Conservation (phyloP, 2,329 filamentous ascomycete genomes). For the Scedosporium aurantiacum region DNA sequence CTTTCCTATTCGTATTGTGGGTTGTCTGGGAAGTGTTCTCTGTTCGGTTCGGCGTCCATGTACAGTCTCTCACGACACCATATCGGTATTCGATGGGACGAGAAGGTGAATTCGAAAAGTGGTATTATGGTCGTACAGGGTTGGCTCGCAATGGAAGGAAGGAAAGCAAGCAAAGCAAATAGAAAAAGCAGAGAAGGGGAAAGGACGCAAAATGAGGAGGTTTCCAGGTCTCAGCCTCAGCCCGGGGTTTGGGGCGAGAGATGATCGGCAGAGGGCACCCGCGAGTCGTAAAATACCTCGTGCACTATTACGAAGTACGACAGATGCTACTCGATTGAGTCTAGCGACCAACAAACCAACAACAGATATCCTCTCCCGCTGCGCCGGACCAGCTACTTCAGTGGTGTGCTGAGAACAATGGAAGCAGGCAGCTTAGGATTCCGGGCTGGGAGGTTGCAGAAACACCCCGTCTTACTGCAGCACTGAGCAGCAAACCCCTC, state of each 20-base stretch:
- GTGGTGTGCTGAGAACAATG: constrained; percentile 33
- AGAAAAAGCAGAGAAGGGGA: not conserved
- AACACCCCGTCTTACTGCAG: not conserved
- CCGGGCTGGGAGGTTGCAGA: constrained; percentile 22
- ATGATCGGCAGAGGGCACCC: not conserved
- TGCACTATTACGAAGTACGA: too few species aligned
- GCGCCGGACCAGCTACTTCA: constrained; percentile 18
- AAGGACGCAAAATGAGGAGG: not conserved
- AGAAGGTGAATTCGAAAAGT: too few species aligned
- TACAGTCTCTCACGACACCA: too few species aligned
- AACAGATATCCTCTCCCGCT: not conserved
- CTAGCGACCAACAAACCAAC: too few species aligned
- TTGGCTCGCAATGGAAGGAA: not conserved
- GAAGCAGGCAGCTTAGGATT: constrained; percentile 24
- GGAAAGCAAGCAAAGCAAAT: not conserved
- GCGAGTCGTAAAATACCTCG: too few species aligned
- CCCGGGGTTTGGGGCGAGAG: not conserved
- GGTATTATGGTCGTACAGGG: too few species aligned
- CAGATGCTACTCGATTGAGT: not conserved
- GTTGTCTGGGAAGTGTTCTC: too few species aligned
- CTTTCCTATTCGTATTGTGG: too few species aligned
- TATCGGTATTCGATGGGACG: too few species aligned
- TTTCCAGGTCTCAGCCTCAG: constrained; percentile 3
- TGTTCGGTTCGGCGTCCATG: too few species aligned
- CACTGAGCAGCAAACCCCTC: not conserved